Percentiles rank a stretch among this genome's conserved stretches.
Conservation (phyloP, 805 yeast genomes). For the Saturnispora sanitii region DNA sequence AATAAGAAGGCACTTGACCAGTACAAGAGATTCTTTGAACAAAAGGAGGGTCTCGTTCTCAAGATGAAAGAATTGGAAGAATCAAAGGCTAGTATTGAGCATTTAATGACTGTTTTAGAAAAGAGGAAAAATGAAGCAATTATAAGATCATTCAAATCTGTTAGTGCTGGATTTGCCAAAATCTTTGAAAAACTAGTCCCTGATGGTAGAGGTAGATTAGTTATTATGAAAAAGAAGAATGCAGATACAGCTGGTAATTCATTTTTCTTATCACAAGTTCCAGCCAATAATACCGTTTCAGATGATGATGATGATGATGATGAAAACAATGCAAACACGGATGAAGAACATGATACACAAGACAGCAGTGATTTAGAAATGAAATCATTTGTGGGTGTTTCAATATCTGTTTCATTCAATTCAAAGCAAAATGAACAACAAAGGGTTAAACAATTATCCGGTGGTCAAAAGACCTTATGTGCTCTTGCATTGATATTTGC, state of each 20-base stretch:
- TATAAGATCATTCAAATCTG: conserved; percentile 63
- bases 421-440: conserved; percentile 78
- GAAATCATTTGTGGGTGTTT: conserved; percentile 68
- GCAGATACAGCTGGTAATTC: conserved; percentile 6
- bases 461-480: conserved; percentile 96
- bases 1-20: conserved; percentile 89
- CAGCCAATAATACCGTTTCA: conserved; percentile 5
- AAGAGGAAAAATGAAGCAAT: conserved; percentile 79
- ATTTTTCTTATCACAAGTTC: conserved; percentile 14
- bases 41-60: conserved; percentile 52
- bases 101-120: conserved; percentile 58
- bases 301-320: conserved; percentile 19
- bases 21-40: conserved; percentile 58
- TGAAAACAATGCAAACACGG: conserved; percentile 15
- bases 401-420: conserved; percentile 83
- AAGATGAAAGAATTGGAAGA: conserved; percentile 61
- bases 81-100: conserved; percentile 65
- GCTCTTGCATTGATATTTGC: conserved; percentile 91
- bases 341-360: conserved; percentile 14
- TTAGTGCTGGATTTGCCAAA: conserved; percentile 60
- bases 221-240: conserved; percentile 41
- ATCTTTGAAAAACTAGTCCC: conserved; percentile 81
- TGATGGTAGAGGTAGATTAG: conserved; percentile 62
- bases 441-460: conserved; percentile 82
- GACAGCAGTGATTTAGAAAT: conserved; percentile 20